A percentile compares a stretch with the other conserved stretches of the same genome.
Conservation (phyloP, 2,329 filamentous ascomycete species). For the Calonectria ilicicola region DNA sequence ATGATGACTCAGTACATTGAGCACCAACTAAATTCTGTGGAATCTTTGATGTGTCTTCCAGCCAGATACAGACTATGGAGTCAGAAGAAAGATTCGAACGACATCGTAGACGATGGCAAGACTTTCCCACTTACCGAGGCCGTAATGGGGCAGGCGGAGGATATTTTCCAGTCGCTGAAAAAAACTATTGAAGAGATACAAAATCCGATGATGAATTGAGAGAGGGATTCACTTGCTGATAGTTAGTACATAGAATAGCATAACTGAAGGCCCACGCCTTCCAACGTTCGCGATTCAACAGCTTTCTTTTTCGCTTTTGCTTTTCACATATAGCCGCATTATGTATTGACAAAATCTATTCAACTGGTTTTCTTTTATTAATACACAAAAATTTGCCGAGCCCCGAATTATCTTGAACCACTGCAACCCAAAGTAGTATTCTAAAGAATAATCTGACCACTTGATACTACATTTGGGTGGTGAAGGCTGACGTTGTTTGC, state of each 20-base stretch:
- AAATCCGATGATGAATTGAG: neutral
- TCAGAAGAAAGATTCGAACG: neutral
- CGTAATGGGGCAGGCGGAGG: neutral
- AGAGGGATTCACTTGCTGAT: too few species aligned
- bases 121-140: neutral
- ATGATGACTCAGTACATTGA: constrained; percentile 1
- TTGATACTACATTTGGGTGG: neutral
- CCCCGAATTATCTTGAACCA: neutral
- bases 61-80: neutral
- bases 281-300: too few species aligned
- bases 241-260: too few species aligned
- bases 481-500: too few species aligned
- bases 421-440: too few species aligned
- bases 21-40: neutral
- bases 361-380: too few species aligned
- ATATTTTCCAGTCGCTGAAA: neutral
- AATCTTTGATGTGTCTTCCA: neutral
- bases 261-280: too few species aligned
- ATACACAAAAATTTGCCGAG: neutral
- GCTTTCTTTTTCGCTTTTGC: too few species aligned
- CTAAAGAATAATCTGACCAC: neutral
- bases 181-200: neutral
- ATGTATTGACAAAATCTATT: too few species aligned
- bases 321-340: too few species aligned
- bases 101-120: neutral